phyloP scores from a whole-genome alignment of 1,139 yeast species.

The Scheffersomyces quercinus region DNA sequence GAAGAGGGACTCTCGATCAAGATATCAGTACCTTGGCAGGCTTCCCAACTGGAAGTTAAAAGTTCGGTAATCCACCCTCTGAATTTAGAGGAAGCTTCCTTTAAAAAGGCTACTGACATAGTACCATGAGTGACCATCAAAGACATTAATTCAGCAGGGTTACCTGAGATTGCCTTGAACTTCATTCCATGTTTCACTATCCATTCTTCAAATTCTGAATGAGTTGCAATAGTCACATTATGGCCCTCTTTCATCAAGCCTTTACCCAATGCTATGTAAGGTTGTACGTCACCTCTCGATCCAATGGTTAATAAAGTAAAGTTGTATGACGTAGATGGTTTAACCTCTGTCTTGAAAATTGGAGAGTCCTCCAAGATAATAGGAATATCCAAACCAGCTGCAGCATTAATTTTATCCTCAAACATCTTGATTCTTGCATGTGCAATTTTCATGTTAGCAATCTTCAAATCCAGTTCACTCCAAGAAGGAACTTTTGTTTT shows the following conservation, averaged over 20 bases:
- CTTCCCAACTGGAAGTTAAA: slow-evolving; percentile 73
- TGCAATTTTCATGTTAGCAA: slow-evolving; percentile 30
- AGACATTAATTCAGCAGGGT: slow-evolving; percentile 89
- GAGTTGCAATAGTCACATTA: slow-evolving; percentile 80
- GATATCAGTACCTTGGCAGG: slow-evolving; percentile 82
- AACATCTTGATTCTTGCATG: slow-evolving; percentile 59
- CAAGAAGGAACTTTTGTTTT: slow-evolving; percentile 1
- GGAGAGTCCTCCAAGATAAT: slow-evolving; percentile 68
- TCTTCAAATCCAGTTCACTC: slow-evolving; percentile 9
- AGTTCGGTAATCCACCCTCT: slow-evolving; percentile 79
- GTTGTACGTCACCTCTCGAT: slow-evolving; percentile 95
- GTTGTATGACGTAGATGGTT: slow-evolving; percentile 53
- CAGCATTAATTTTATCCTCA: slow-evolving; percentile 59
- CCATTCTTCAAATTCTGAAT: slow-evolving; percentile 77
- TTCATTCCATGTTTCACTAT: slow-evolving; percentile 63
- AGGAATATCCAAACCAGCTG: slow-evolving; percentile 66
- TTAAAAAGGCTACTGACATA: slow-evolving; percentile 77
- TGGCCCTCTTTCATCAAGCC: slow-evolving; percentile 83
- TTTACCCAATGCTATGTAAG: slow-evolving; percentile 85
- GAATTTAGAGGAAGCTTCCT: slow-evolving; percentile 80
- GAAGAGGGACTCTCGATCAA: slow-evolving; percentile 93
- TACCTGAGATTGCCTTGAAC: slow-evolving; percentile 82
- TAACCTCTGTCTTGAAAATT: slow-evolving; percentile 49
- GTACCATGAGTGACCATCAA: slow-evolving; percentile 91
- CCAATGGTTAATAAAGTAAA: slow-evolving; percentile 86